Evolutionary conservation across 2,329 filamentous ascomycete genomes (phyloP), one percentile per base, ranked within the genome.

Genomic region (Helminthosporium solani): DNA sequence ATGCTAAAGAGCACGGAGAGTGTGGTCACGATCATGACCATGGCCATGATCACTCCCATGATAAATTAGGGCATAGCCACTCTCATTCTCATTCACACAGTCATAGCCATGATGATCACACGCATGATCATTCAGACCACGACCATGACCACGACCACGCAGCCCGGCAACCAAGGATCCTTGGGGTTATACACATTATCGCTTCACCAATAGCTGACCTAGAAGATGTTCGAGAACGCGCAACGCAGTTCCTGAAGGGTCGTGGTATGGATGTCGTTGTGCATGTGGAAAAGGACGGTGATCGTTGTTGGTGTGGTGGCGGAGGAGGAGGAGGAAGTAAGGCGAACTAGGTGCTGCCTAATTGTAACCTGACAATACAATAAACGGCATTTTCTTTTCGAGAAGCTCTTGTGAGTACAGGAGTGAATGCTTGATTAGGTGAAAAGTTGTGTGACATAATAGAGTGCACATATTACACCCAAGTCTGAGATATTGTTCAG

Each of bases 181-280:
- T 91, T 11, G 92, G 92, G 2, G 86, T 94, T 1, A 91, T 96
- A 50, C 92, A 96, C 64, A 81, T 96, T 31, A 83, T 90, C 49
- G 89, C 89, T 1, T 82, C 84, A 1, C 80, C 82, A 19, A 82
- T 79, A 2, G 83, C 86, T 2, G 84, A 91, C 57, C 66, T 91
- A 44, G 89, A 95, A 58, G 91, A 96, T 52, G 89, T 96, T 5
- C 79, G 88, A 40, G 82, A 88, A 49, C 79, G 90, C n/a, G 86
- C 91, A 0, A 76, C 79, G 35, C 78, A 82, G 34, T 94, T 90
- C 56, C 75, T 96, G 18, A 73, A 78, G 7, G 81, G 81, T 41
- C 81, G 87, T 54, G 82, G 84, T 33, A 86, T 96, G 72, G 85
- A 96, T 60, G 82, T 90, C 11, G 84, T 95, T 20, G 81, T 96